These are phyloP conservation scores for Camellia oleifera DNA, from an alignment of 179 eudicot genomes.

Conservation along the genomic window DNA sequence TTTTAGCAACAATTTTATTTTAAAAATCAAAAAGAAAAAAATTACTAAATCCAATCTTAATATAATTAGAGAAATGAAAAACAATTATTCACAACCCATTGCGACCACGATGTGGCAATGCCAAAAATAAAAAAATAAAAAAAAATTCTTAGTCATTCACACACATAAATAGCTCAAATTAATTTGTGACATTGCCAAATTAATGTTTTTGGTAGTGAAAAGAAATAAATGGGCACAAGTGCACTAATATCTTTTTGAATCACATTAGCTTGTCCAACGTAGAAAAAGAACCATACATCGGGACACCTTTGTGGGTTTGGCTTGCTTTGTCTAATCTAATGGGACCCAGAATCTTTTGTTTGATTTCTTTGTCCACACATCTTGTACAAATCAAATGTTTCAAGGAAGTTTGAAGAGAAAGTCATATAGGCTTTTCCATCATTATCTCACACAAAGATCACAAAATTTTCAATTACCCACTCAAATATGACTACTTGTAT, in stretches of 20 bases:
- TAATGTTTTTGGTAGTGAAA: background rate
- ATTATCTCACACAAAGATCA: constrained; percentile 2
- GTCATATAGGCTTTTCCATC: constrained; percentile 11
- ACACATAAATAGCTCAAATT: too few species aligned
- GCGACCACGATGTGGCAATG: too few species aligned
- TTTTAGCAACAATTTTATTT: too few species aligned
- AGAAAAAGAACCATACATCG: too few species aligned
- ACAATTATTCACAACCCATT: background rate
- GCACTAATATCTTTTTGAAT: background rate
- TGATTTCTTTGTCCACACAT: constrained; percentile 14
- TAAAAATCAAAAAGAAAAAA: too few species aligned
- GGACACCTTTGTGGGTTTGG: constrained; percentile 8
- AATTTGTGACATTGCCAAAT: too few species aligned
- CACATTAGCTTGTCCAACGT: background rate
- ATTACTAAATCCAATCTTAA: background rate
- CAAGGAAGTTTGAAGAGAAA: constrained; percentile 9
- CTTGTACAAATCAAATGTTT: background rate
- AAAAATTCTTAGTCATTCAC: too few species aligned
- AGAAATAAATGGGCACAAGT: background rate
- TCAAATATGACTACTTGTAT: constrained; percentile 1
- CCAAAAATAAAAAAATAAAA: too few species aligned
- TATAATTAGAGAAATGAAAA: background rate
- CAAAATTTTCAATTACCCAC: constrained; percentile 1
- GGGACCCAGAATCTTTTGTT: constrained; percentile 10
- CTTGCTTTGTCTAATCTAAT: constrained; percentile 18